Evolutionary conservation across 441 rosid species (phyloP), one percentile per base, ranked within the genome.

Genomic region (Sinapis alba): DNA sequence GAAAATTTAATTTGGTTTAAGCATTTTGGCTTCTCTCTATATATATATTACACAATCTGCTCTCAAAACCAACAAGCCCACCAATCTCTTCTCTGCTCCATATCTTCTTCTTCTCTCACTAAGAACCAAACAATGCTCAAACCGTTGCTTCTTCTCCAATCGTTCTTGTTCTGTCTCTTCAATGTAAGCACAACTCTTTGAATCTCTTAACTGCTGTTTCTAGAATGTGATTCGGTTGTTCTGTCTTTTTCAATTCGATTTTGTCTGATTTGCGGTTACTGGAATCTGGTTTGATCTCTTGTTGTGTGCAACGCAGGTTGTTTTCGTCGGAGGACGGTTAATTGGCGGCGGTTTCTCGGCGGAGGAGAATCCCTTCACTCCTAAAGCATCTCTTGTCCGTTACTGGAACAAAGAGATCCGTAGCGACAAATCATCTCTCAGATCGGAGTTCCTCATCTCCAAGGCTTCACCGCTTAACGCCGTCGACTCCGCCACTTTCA

Each of bases 361-460:
- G 43, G 82, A 77, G 9, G 80, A 83, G 65, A 90, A 88, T 50
- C 97, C 97, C 0, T 91, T 91, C 67, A 88, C 94, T 0, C 97
- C 97, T 0, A 91, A 80, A 68, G 93, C 94, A 0, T 84, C 86
- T 1, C 60, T 93, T 34, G 78, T 84, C 51, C 92, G 97, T 24
- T 88, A 88, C 84, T 93, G 97, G 98, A 88, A 85, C 75, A 87
- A 84, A 47, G 84, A 84, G 83, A 86, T 91, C 90, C 77, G 51
- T 7, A 71, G 36, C 74, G 47, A 61, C 47, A 61, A 76, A 11
- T 75, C 78, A 11, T 78, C 78, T n/a, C 75, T 85, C 21, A 80
- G 77, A 67, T 84, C 94, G 28, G 64, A 69, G 45, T 88, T 91
- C 62, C 80, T 93, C 4, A 80, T 91, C 51, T 87, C 96, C 18